Evolutionary conservation across 306 rosid genomes (phyloP).

Genomic region (Trichosanthes cucumerina): DNA sequence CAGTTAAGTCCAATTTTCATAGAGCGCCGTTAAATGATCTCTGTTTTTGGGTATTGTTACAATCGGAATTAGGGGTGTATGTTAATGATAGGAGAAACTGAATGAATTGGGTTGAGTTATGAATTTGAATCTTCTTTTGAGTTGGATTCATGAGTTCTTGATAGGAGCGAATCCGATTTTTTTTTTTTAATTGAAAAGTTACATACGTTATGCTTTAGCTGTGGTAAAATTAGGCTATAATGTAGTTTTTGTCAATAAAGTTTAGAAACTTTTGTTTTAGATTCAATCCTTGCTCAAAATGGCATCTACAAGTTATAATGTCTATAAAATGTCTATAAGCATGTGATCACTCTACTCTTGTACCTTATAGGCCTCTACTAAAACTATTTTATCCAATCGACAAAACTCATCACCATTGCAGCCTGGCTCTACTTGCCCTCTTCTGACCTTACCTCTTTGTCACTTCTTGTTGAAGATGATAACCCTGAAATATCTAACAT

Average conservation of each 20-base stretch:
- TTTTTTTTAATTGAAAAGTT: background rate
- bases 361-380: no score
- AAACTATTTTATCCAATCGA: no score
- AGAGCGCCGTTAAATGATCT: background rate
- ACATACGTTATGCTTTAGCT: background rate
- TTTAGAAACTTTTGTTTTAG: background rate
- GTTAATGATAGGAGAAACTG: background rate
- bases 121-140: background rate
- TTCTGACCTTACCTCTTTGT: no score
- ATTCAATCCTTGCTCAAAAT: background rate
- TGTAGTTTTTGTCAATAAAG: background rate
- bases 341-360: no score
- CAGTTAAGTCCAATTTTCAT: background rate
- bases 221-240: background rate
- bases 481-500: background rate
- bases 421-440: no score
- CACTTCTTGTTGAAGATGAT: background rate
- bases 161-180: background rate
- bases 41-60: background rate
- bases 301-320: background rate
- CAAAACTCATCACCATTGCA: no score
- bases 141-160: background rate
- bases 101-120: background rate
- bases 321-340: background rate
- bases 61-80: background rate